Base-by-base conservation (phyloP, 441 rosid genomes). In the Eruca vesicaria region DNA sequence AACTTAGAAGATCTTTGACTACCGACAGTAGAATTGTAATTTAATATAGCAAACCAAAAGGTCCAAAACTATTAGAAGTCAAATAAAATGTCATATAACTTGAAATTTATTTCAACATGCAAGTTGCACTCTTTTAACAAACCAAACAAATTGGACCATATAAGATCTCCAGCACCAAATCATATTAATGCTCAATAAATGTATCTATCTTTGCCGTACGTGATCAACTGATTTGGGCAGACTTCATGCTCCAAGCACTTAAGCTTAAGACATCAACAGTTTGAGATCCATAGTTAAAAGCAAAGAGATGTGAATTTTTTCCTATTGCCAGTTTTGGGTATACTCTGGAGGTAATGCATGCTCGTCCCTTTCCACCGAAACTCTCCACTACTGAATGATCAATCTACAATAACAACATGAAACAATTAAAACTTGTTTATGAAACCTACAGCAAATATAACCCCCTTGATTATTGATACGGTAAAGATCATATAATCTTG, bases 351-450 rank as follows among this genome's bases (percentile, higher is more conserved):
- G 96, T 85, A 61, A 93, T 91, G 79, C 90, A 84, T 28, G 73
- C 83, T 79, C 86, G 87, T 15, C 98, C 94, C 16, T 36, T 50
- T 14, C 87, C 94, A 15, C 88, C 93, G 57, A 89, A 94, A 80
- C 94, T 90, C 84, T 94, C 98, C 66, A 90, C 93, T 69, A 90
- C 73, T 3, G 97, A 91, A 67, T 82, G 94, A 70, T 94, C 98
- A 57, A 90, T 90, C 93, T 89, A 81, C 61, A 70, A 61, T 18
- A 59, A 18, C 28, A 76, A 56, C 29, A 45, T n/a, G 52, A 45
- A 62, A 31, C 57, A 7, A 53, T 12, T 21, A 0, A 55, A 55
- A 6, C 19, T 1, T 14, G 14, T 50, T 6, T 19, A 38, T 15
- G 4, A 36, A 15, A n/a, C 55, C 23, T 45, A 71, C 31, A 71